These are phyloP conservation scores for Pseudopyrenochaeta lycopersici DNA, from an alignment of 2,329 filamentous ascomycete genomes.

Conservation along the genomic window DNA sequence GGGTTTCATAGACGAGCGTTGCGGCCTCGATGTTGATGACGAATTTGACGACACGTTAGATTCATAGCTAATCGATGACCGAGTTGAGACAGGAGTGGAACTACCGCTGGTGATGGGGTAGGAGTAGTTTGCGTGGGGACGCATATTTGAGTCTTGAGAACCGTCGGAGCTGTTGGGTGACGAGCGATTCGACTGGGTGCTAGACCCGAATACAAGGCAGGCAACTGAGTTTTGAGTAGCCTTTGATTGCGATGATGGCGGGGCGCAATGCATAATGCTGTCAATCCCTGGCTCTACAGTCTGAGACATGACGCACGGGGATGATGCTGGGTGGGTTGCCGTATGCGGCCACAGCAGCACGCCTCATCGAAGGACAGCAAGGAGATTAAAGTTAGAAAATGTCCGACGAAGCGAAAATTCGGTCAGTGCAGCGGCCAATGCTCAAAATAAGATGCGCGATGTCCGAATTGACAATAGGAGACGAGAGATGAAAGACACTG, in stretches of 20 bases:
- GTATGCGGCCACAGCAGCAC: conserved; percentile 18
- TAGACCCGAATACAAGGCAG: conserved; percentile 6
- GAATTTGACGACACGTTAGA: conserved; percentile 26
- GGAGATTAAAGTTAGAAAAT: conserved; percentile 6
- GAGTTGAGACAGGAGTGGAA: conserved; percentile 25
- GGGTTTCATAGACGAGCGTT: conserved; percentile 31
- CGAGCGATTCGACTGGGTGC: conserved; percentile 10
- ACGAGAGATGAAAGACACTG: background rate
- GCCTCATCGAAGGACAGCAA: conserved; percentile 20
- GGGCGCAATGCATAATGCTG: conserved; percentile 23
- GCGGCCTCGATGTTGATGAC: conserved; percentile 10
- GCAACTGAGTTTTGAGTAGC: conserved; percentile 22
- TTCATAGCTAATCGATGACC: conserved; percentile 24
- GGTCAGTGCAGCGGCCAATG: background rate
- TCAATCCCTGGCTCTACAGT: conserved; percentile 17
- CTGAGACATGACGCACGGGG: conserved; percentile 31
- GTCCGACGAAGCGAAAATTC: conserved; percentile 2
- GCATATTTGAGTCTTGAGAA: conserved; percentile 5
- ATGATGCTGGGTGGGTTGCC: conserved; percentile 26
- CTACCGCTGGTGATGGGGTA: conserved; percentile 23
- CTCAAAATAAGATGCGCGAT: conserved; percentile 4
- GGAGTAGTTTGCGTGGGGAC: conserved; percentile 7
- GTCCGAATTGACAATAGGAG: background rate
- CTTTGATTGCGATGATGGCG: conserved; percentile 27
- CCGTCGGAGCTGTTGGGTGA: background rate